These are phyloP conservation scores for Komagataella phaffii DNA, from an alignment of 805 yeast genomes.

Conservation along the genomic window DNA sequence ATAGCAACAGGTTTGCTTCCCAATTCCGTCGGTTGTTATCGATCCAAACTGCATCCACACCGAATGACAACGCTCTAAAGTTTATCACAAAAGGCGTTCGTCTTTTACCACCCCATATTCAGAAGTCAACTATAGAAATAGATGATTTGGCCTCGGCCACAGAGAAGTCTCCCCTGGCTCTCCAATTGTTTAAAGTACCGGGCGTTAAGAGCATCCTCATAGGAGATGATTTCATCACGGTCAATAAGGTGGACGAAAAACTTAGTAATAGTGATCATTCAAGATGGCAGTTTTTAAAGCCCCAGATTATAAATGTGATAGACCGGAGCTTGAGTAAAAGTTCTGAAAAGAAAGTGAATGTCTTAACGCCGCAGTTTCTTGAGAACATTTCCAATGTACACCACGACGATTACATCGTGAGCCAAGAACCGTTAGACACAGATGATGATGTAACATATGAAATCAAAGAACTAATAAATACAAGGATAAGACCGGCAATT, in stretches of 20 bases:
- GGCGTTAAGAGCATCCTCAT: conserved; percentile 64
- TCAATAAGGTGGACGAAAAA: conserved; percentile 34
- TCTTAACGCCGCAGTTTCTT: conserved; percentile 13
- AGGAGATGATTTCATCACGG: conserved; percentile 62
- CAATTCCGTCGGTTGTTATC: not conserved
- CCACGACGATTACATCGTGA: not conserved
- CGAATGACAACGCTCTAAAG: conserved; percentile 65
- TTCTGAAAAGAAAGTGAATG: conserved; percentile 9
- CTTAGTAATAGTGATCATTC: conserved; percentile 19
- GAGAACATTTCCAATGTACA: conserved; percentile 3
- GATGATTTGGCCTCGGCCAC: conserved; percentile 39
- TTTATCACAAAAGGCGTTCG: conserved; percentile 35
- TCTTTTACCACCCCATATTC: conserved; percentile 28
- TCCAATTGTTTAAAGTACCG: conserved; percentile 40
- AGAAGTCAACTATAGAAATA: conserved; percentile 28
- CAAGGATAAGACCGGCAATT: conserved; percentile 60
- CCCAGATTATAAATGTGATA: conserved; percentile 10
- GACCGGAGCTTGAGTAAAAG: conserved; percentile 8
- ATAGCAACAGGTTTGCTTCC: not conserved
- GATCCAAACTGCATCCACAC: conserved; percentile 44
- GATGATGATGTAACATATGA: conserved; percentile 56
- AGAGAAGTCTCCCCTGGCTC: conserved; percentile 50
- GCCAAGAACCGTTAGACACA: conserved; percentile 29
- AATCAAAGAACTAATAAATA: conserved; percentile 57
- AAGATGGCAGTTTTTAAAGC: conserved; percentile 16